Base-by-base conservation (phyloP, 768 basidiomycete genomes). In the Lactifluus hygrophoroides region DNA sequence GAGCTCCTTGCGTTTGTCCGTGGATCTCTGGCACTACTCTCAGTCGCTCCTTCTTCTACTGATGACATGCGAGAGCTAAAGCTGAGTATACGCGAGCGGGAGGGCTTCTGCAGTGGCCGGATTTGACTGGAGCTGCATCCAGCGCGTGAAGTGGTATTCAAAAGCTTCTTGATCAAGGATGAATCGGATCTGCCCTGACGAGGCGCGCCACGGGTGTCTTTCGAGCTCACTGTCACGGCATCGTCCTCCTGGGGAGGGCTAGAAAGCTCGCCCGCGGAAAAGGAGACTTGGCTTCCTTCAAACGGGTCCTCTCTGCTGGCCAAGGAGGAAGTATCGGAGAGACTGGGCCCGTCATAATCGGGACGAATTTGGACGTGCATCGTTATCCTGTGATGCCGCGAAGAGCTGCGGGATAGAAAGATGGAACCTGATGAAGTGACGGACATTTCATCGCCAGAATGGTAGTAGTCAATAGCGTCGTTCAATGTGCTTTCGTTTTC, bases 261-360 rank as follows among this genome's bases (percentile, higher is more conserved):
- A 6, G 74, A 66, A 1, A 75, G 74, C 11, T 75, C 67, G 40
- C 73, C 71, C 40, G 80, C 76, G 1, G 79, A 76, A 45, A 85
- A 75, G 1, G 82, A 80, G 34, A 74, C 72, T 51, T 80, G 79
- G 65, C 85, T 85, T 55, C 75, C 77, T 64, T 85, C 86, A 44
- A 78, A 74, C 61, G 72, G 74, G 72, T 83, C 84, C 63, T 94
- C 88, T 67, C 86, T 66, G 68, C 90, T 91, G 21, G 80, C 81
- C 17, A 94, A 72, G 9, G 91, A 94, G 10, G 83, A 84, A 2
- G 92, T 90, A 64, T 96, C 94, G 9, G 90, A 93, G 57, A 96
- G 76, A 71, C 87, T 90, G 14, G 88, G 91, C 0, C 91, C 91
- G 69, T 96, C 94, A 65, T 92, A 94, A 60, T 94, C 93, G 61